Evolutionary conservation across 345 rosid genomes (phyloP), one percentile per base, ranked within the genome.

Genomic region (Dimocarpus longan): DNA sequence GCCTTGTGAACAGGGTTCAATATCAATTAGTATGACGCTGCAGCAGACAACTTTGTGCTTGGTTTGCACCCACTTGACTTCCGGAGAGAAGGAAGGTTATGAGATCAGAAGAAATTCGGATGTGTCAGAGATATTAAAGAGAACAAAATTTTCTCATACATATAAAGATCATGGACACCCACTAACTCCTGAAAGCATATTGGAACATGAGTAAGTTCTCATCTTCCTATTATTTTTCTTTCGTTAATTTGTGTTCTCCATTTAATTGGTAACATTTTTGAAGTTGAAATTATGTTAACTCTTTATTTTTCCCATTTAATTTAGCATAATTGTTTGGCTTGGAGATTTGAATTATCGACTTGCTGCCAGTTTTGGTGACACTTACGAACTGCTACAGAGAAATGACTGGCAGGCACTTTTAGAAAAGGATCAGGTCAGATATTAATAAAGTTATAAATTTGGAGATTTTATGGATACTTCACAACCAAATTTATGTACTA

Each of bases 321-420:
- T 83, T 88, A 96, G 99, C 86, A 88, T 91, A 79, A 79, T 94
- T 10, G 78, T 96, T 70, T 96, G 99, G 99, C 94, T 96, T 6
- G 99, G 99, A n/a, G 99, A 96, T 84, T 87, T 96, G 87, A 96
- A 96, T 75, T 96, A 96, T 75, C 92, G 99, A 64, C 86, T 96
- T n/a, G 94, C 88, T 13, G 82, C 88, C 1, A 79, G 86, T 12
- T 40, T 65, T 4, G 68, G 80, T 16, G 89, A 89, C 78, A 87
- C 87, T 11, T 82, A 81, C 39, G 97, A 89, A 64, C 76, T 91
- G 21, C 82, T 94, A 57, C 78, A 64, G 82, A 91, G 84, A 73
- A 76, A 87, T 80, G 90, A 96, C 39, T 96, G 98, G 99, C 88
- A 89, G 75, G 82, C 89, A n/a, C 95, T 96, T 81, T 76, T 96